phyloP scores from a whole-genome alignment of 2,329 filamentous ascomycete species.

The Colletotrichum chlorophyti region DNA sequence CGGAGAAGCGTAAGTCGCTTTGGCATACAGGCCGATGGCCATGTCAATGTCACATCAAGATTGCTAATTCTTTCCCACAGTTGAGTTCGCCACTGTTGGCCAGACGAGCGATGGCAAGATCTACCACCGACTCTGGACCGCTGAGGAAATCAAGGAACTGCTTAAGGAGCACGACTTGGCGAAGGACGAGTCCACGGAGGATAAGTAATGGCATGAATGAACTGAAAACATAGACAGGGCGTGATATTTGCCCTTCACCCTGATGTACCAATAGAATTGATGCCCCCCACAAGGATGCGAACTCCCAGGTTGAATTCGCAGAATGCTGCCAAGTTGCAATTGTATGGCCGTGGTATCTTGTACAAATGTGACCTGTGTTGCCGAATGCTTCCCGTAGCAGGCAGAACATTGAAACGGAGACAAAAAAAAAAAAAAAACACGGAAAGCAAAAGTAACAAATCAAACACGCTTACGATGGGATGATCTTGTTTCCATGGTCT shows the following conservation, averaged over 20 bases:
- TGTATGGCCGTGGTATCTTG: neutral
- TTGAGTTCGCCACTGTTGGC: slow-evolving; percentile 98
- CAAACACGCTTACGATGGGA: neutral
- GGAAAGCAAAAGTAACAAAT: neutral
- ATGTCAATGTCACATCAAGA: too few relatives aligned
- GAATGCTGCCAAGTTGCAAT: slow-evolving; percentile 8
- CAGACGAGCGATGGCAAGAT: slow-evolving; percentile 95
- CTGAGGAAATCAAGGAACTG: slow-evolving; percentile 93
- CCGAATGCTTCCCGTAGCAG: too few relatives aligned
- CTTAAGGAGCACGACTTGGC: slow-evolving; percentile 95
- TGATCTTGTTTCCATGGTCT: neutral
- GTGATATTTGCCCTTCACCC: slow-evolving; percentile 19
- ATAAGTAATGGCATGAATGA: slow-evolving; percentile 53
- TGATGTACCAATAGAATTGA: slow-evolving; percentile 31
- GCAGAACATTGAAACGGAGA: too few relatives aligned
- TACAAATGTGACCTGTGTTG: neutral
- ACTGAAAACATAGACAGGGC: slow-evolving; percentile 25
- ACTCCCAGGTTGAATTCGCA: neutral
- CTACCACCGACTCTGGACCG: slow-evolving; percentile 97
- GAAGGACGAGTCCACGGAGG: slow-evolving; percentile 79
- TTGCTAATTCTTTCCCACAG: slow-evolving; percentile 53
- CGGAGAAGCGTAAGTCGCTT: slow-evolving; percentile 88
- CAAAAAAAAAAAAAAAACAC: neutral
- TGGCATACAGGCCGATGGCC: neutral
- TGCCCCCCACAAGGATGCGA: too few relatives aligned